Evolutionary conservation across 164 flowering plant genomes (phyloP), one percentile per base, ranked within the genome.

Genomic region (Tinospora cordifolia): DNA sequence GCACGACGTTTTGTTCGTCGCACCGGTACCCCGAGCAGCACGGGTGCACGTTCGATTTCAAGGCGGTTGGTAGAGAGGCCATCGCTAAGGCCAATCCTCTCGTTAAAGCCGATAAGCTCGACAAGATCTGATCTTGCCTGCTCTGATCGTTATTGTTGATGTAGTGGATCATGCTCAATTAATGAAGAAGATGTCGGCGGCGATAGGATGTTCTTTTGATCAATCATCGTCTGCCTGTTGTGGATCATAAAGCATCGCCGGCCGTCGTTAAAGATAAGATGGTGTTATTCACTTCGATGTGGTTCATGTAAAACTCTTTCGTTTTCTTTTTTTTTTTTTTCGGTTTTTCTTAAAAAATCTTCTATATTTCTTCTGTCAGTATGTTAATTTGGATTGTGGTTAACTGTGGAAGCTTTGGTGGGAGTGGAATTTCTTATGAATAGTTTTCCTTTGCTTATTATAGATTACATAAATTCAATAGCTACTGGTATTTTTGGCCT

Each of bases 1-100:
- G 89, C 24, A 75, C 64, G 22, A 82, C 86, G 64, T 88, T 84
- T 67, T 90, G 93, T 65, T 80, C 84, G 82, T 24, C 69, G 58
- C 96, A 88, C 71, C 74, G 96, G 86, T 86, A 90, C 82, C 88
- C 96, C 71, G 96, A 90, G 77, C 76, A 75, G 76, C 96, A 90
- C 68, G 86, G 63, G 5, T 88, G 96, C 71, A 38, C 77, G 47
- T 89, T 85, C 69, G 94, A 91, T 70, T 87, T 78, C 82, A 91
- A 87, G 81, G 70, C 74, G 65, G 72, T 71, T 27, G 93, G 93
- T 19, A 76, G 79, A 58, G 91, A 86, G 72, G 85, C 83, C 60
- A 87, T 89, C 40, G 86, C 88, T 26, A 77, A 76, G 79, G 89
- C 84, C 0, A 89, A 89, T 65, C 94, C 94, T 0, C 34, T 89